These are phyloP conservation scores for Gossypium stocksii DNA, from an alignment of 345 rosid species.

Conservation along the genomic window DNA sequence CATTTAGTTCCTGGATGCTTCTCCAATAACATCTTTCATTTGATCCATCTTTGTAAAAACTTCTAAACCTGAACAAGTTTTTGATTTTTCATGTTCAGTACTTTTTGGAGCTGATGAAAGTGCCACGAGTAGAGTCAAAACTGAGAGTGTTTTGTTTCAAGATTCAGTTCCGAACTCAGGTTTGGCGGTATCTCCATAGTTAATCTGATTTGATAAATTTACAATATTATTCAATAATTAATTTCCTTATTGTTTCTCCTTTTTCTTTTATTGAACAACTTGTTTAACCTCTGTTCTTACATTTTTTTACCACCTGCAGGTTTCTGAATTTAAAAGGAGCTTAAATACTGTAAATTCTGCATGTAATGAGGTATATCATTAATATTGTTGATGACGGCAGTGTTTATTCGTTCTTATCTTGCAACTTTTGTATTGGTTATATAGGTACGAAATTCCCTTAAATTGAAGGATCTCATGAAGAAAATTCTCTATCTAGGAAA, in stretches of 20 bases:
- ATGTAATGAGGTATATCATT: conserved; percentile 69
- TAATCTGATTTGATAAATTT: conserved; percentile 24
- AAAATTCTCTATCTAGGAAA: conserved; percentile 88
- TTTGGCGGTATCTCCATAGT: conserved; percentile 52
- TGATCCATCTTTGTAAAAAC: conserved; percentile 1
- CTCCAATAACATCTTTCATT: conserved; percentile 3
- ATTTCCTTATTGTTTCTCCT: conserved; percentile 10
- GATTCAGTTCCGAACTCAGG: conserved; percentile 93
- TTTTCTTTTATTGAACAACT: not conserved
- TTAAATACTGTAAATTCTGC: conserved; percentile 84
- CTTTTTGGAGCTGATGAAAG: conserved; percentile 95
- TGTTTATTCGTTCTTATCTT: conserved; percentile 11
- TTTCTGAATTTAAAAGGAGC: conserved; percentile 78
- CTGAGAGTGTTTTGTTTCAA: conserved; percentile 94
- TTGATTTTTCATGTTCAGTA: conserved; percentile 45
- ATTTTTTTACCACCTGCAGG: conserved; percentile 38
- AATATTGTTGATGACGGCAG: conserved; percentile 1
- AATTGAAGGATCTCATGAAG: conserved; percentile 93
- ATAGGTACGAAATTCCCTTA: conserved; percentile 77
- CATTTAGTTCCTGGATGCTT: not conserved
- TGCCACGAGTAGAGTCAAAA: conserved; percentile 97
- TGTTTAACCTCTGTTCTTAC: conserved; percentile 14
- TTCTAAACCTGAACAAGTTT: not conserved
- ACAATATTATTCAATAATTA: conserved; percentile 12
- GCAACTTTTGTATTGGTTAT: conserved; percentile 17